Base-by-base conservation (phyloP, 1,139 yeast genomes). In the Blastobotrys capitulatus region DNA sequence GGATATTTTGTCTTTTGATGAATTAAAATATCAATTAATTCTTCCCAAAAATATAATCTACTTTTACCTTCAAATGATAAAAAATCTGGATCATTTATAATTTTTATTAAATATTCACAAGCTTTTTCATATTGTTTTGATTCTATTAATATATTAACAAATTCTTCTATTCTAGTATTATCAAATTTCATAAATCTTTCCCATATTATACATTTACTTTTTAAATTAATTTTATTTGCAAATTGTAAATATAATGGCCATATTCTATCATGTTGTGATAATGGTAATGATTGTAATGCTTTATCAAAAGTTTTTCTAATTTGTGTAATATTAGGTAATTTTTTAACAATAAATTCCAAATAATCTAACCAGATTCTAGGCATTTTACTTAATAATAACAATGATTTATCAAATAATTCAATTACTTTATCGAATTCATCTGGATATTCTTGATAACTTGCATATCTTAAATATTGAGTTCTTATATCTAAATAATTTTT, bases 231-330 rank as follows among this genome's bases (percentile, higher is more conserved):
- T 9, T 50, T 46, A 26, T 74, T 71, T 1, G 83, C 86, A 68
- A 79, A 82, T 29, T 67, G 59, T 22, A 82, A 58, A 58, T 75
- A 82, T 26, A 73, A 49, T 0, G 77, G 76, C 96, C 96, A 88
- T 2, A 87, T 67, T 22, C 68, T 57, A 7, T 65, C 65, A 61
- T 86, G 95, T 32, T 77, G 78, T 0, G 76, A 65, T 12, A 76
- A 54, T 0, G 84, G 79, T 6, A 84, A 58, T 5, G 68, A 59
- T 49, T 71, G 71, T 10, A 88, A 66, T 1, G 86, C 77, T 34
- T 66, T 61, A 61, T 84, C 78, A 57, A 85, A 80, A 3, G 71
- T 68, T 10, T 66, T 61, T 49, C 87, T 67, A 19, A 79, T 75
- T 40, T 63, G 54, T 0, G 76, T 65, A 1, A 81, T 65, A 52